Percentiles rank a stretch among this genome's conserved stretches.
These are phyloP conservation scores for Yamadazyma olivae DNA, from an alignment of 805 yeast species.

Conservation along the genomic window DNA sequence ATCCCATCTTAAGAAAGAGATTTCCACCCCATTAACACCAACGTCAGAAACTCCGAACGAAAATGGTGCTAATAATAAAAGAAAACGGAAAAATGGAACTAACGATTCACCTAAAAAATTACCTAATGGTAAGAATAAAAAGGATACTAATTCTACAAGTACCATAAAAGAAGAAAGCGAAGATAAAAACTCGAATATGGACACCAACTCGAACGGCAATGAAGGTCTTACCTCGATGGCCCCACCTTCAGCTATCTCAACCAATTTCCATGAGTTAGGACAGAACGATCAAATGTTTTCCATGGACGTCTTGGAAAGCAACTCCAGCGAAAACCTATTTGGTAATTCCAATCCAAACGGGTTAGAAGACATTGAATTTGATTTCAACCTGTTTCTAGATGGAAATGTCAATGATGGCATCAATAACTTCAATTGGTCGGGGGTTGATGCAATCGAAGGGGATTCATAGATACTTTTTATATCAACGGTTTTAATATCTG, in stretches of 20 bases:
- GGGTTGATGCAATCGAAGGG: slow-evolving; percentile 28
- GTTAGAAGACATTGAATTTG: slow-evolving; percentile 44
- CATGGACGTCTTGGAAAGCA: slow-evolving; percentile 28
- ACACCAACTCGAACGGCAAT: slow-evolving; percentile 10
- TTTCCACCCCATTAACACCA: slow-evolving; percentile 39
- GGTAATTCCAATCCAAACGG: slow-evolving; percentile 14
- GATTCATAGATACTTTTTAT: slow-evolving; percentile 5
- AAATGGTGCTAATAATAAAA: slow-evolving; percentile 15
- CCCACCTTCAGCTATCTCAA: slow-evolving; percentile 20
- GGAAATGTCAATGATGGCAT: slow-evolving; percentile 34
- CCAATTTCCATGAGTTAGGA: slow-evolving; percentile 17
- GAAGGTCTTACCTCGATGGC: slow-evolving; percentile 16
- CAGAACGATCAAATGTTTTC: slow-evolving; percentile 30
- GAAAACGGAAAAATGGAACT: slow-evolving; percentile 27
- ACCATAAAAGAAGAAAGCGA: slow-evolving; percentile 24
- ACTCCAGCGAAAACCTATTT: slow-evolving; percentile 8
- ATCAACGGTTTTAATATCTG: background rate
- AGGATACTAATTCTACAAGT: slow-evolving; percentile 6
- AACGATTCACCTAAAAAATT: slow-evolving; percentile 40
- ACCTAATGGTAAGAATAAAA: slow-evolving; percentile 9
- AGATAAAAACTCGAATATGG: slow-evolving; percentile 11
- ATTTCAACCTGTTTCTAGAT: slow-evolving; percentile 40
- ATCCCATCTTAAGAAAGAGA: slow-evolving; percentile 32
- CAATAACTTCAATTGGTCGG: slow-evolving; percentile 38
- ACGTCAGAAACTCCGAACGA: slow-evolving; percentile 33